A percentile compares a stretch with the other conserved stretches of the same genome.
Evolutionary conservation across 164 flowering plant species (phyloP).

Genomic region (Protea cynaroides): DNA sequence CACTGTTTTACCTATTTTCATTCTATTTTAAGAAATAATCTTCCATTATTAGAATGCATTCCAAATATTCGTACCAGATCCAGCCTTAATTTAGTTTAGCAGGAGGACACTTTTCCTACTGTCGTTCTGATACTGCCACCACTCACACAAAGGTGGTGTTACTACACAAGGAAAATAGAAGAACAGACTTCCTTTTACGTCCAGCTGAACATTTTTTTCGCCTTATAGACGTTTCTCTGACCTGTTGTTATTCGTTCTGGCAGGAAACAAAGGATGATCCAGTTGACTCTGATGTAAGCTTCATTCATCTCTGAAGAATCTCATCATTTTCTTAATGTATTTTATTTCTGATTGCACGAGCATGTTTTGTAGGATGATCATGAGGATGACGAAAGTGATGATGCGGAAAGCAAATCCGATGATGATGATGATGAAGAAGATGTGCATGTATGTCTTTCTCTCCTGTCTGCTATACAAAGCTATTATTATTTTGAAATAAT

Average conservation of each 20-base stretch:
- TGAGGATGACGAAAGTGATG: neutral
- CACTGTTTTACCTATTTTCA: too few species aligned
- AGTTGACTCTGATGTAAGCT: neutral
- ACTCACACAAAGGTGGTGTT: too few species aligned
- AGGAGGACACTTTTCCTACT: too few species aligned
- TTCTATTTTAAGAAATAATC: too few species aligned
- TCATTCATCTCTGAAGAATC: neutral
- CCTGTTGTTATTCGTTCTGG: neutral
- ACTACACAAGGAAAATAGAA: too few species aligned
- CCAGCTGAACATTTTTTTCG: too few species aligned
- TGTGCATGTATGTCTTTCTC: neutral
- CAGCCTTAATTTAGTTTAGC: too few species aligned
- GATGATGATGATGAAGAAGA: neutral
- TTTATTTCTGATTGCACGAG: neutral
- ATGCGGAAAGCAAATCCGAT: neutral
- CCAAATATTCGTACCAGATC: too few species aligned
- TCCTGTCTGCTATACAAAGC: neutral
- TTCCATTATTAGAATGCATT: too few species aligned
- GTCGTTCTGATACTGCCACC: too few species aligned
- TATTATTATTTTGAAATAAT: neutral
- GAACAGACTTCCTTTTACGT: too few species aligned
- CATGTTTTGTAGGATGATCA: neutral
- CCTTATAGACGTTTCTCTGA: neutral
- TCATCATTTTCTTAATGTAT: neutral
- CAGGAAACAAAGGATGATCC: neutral